Percentiles rank a stretch among this genome's conserved stretches.
These are phyloP conservation scores for Aspergillus avenaceus DNA, from an alignment of 495 filamentous ascomycete genomes.

Conservation along the genomic window DNA sequence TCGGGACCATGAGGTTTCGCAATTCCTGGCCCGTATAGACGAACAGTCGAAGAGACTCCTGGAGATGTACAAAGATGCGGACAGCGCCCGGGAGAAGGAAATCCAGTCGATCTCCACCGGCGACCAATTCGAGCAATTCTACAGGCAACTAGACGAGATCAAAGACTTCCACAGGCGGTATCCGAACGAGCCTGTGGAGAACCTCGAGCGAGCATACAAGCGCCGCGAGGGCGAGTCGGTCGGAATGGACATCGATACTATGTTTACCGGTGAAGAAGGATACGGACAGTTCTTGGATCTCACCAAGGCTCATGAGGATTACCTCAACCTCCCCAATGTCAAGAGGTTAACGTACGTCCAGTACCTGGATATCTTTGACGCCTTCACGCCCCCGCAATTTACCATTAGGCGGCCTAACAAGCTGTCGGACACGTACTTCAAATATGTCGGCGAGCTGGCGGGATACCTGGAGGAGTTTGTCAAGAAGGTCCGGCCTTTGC, in stretches of 20 bases:
- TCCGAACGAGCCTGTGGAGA: constrained; percentile 91
- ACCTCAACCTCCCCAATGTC: constrained; percentile 79
- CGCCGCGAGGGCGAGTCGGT: constrained; percentile 62
- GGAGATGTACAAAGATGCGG: constrained; percentile 78
- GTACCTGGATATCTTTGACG: constrained; percentile 86
- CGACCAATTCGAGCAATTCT: constrained; percentile 89
- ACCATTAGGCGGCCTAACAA: constrained; percentile 75
- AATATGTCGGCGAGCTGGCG: constrained; percentile 75
- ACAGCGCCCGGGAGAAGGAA: constrained; percentile 67
- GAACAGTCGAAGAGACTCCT: constrained; percentile 76
- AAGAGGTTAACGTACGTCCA: constrained; percentile 85
- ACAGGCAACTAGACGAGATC: constrained; percentile 74
- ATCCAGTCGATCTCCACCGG: constrained; percentile 79
- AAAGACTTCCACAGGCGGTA: constrained; percentile 87
- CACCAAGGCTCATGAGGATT: constrained; percentile 76
- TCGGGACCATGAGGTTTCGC: constrained; percentile 86
- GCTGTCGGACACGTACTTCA: constrained; percentile 85
- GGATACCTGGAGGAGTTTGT: constrained; percentile 84
- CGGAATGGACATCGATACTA: constrained; percentile 68
- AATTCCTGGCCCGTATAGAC: constrained; percentile 81
- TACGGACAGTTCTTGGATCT: constrained; percentile 90
- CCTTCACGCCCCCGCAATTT: constrained; percentile 67
- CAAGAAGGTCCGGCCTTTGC: constrained; percentile 71
- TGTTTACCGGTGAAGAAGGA: constrained; percentile 94
- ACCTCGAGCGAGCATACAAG: constrained; percentile 89